Base-by-base conservation (phyloP, 768 basidiomycete genomes). In the Phylloporus sp. region DNA sequence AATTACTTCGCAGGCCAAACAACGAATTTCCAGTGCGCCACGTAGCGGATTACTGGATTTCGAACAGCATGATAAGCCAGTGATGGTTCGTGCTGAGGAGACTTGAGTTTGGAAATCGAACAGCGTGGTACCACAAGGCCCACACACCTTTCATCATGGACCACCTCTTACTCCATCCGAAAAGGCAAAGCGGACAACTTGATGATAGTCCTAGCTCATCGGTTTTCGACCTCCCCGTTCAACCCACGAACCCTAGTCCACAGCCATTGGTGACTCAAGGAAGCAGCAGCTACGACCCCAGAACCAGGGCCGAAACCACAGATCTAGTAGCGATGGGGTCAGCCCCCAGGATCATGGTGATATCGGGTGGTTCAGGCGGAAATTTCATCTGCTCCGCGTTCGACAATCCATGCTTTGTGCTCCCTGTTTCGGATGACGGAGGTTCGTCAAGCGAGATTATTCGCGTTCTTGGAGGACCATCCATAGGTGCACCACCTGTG, bases 361-460 rank as follows among this genome's bases (percentile, higher is more conserved):
- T 97, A 49, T 94, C 91, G 45, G 94, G 94, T 0, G 94, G 94
- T n/a, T 93, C 93, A 29, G 94, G 94, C 36, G 91, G 92, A 44
- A 97, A 97, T 64, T 80, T 88, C 20, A 88, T 97, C 57, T 93
- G 91, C 58, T 75, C 87, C 35, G 91, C 92, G 3, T 97, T 97
- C 63, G 78, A 77, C 3, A 62, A 76, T 54, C 84, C 88, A 22
- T 86, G 82, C 62, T 92, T 94, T 62, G 85, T 94, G 23, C 75
- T 97, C 29, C 95, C 95, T 6, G 91, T 97, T 28, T 95, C 92
- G 6, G 95, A 97, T 64, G 93, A 97, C 66, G 95, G 95, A 1
- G 95, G 95, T 39, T 93, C 91, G 4, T 95, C 93, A 3, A 90
- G 89, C 57, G 94, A 97, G 74, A 95, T 95, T 47, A 90, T 94